Evolutionary conservation across 164 flowering plant genomes (phyloP).

Genomic region (Aristolochia fimbriata): DNA sequence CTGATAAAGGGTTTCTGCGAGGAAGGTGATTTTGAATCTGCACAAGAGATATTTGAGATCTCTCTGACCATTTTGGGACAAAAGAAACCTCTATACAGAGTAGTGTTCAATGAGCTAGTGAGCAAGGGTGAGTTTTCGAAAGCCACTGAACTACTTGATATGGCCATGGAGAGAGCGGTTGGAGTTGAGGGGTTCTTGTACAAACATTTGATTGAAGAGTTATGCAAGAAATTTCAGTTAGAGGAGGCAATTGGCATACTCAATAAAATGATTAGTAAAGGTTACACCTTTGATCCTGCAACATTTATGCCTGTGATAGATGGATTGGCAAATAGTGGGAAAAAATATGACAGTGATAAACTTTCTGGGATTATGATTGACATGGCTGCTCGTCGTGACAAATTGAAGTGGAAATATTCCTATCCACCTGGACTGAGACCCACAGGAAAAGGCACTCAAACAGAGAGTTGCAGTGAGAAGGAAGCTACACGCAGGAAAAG

Average conservation of each 20-base stretch:
- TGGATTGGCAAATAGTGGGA: slow-evolving; percentile 53
- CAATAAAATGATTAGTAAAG: slow-evolving; percentile 42
- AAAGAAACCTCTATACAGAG: slow-evolving; percentile 48
- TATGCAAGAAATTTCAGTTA: slow-evolving; percentile 48
- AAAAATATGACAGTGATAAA: slow-evolving; percentile 61
- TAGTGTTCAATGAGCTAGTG: slow-evolving; percentile 67
- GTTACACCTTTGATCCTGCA: slow-evolving; percentile 68
- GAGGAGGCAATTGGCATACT: slow-evolving; percentile 49
- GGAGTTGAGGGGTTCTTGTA: slow-evolving; percentile 49
- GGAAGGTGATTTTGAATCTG: slow-evolving; percentile 48
- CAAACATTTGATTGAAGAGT: slow-evolving; percentile 51
- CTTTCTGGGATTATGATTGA: slow-evolving; percentile 77
- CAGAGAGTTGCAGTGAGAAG: slow-evolving; percentile 11
- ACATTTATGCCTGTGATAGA: slow-evolving; percentile 85
- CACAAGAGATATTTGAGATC: slow-evolving; percentile 56
- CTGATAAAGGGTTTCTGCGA: slow-evolving; percentile 60
- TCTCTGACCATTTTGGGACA: slow-evolving; percentile 57
- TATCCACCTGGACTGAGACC: slow-evolving; percentile 16
- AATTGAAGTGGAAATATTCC: slow-evolving; percentile 1
- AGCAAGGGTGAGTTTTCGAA: slow-evolving; percentile 42
- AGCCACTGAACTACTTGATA: slow-evolving; percentile 52
- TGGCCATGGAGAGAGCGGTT: slow-evolving; percentile 43
- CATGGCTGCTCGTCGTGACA: slow-evolving; percentile 32
- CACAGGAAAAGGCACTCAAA: slow-evolving; percentile 16
- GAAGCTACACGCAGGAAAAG: slow-evolving; percentile 12